Evolutionary conservation across 768 basidiomycete species (phyloP).

Genomic region (Neoboletus subvelutipes): DNA sequence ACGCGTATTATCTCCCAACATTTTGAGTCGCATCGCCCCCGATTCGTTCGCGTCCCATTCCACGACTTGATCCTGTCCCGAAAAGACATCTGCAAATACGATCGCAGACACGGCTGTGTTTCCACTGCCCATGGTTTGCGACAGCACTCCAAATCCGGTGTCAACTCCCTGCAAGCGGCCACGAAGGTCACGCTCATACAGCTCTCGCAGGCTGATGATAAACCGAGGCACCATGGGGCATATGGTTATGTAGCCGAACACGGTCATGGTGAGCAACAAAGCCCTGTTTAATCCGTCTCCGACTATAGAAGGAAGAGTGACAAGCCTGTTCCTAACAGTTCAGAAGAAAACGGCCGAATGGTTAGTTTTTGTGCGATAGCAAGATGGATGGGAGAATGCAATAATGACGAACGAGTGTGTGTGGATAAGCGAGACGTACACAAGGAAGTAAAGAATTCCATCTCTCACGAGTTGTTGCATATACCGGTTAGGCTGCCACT

Average conservation of each 20-base stretch:
- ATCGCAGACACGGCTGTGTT: not conserved
- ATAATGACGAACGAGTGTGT: not conserved
- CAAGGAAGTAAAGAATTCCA: constrained; percentile 4
- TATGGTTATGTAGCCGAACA: not conserved
- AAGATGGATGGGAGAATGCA: not conserved
- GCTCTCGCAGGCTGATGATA: constrained; percentile 9
- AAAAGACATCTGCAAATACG: not conserved
- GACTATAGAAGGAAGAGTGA: not conserved
- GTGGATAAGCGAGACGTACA: not conserved
- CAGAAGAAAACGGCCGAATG: not conserved
- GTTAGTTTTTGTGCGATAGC: not conserved
- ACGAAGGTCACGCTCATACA: not conserved
- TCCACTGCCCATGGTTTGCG: not conserved
- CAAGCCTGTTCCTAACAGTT: not conserved
- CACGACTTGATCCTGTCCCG: not conserved
- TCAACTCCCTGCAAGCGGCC: not conserved
- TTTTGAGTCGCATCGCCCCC: not conserved
- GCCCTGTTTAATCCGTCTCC: not conserved
- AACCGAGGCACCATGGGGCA: constrained; percentile 5
- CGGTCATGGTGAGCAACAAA: not conserved
- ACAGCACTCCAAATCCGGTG: constrained; percentile 6
- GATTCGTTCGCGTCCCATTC: not conserved
- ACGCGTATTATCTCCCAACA: not conserved
- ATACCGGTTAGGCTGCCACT: constrained; percentile 9
- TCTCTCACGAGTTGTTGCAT: constrained; percentile 1